Evolutionary conservation across 306 rosid species (phyloP).

Genomic region (Gleditsia sinensis): DNA sequence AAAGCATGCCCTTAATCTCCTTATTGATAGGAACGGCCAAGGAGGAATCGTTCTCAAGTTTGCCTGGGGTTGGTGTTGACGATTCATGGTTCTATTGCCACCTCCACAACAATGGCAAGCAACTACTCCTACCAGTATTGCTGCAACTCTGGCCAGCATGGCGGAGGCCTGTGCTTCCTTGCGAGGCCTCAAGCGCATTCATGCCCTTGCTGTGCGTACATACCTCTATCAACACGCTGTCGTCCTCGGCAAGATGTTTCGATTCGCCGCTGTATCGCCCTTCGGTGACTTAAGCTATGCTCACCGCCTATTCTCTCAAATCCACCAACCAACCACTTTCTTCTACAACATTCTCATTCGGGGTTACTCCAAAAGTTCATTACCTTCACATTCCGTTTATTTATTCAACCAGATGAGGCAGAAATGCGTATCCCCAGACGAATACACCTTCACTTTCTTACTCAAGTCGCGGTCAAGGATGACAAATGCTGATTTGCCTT

Average conservation of each 20-base stretch:
- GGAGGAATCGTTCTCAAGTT: no score
- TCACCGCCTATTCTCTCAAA: slow-evolving; percentile 54
- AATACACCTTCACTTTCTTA: slow-evolving; percentile 56
- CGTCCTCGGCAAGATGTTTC: slow-evolving; percentile 70
- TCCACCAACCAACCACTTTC: slow-evolving; percentile 54
- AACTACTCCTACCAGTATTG: slow-evolving; percentile 32
- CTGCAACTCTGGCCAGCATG: slow-evolving; percentile 41
- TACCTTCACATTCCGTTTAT: slow-evolving; percentile 37
- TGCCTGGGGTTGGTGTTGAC: neutral
- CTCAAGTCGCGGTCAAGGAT: slow-evolving; percentile 54
- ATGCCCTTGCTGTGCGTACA: slow-evolving; percentile 46
- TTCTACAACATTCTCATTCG: slow-evolving; percentile 66
- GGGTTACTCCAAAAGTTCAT: slow-evolving; percentile 49
- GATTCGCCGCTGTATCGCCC: slow-evolving; percentile 60
- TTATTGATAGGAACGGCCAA: no score
- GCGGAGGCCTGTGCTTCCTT: slow-evolving; percentile 55
- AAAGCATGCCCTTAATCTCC: no score
- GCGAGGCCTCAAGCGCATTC: slow-evolving; percentile 56
- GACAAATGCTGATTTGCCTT: neutral
- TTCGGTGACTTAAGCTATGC: slow-evolving; percentile 57
- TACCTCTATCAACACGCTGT: slow-evolving; percentile 44
- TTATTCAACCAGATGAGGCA: slow-evolving; percentile 59
- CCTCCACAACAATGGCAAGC: slow-evolving; percentile 25
- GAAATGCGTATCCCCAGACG: slow-evolving; percentile 46
- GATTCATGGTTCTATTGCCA: slow-evolving; percentile 14